Evolutionary conservation across 1,284 basidiomycete species (phyloP).

Genomic region (Salmacisia buchloeana): DNA sequence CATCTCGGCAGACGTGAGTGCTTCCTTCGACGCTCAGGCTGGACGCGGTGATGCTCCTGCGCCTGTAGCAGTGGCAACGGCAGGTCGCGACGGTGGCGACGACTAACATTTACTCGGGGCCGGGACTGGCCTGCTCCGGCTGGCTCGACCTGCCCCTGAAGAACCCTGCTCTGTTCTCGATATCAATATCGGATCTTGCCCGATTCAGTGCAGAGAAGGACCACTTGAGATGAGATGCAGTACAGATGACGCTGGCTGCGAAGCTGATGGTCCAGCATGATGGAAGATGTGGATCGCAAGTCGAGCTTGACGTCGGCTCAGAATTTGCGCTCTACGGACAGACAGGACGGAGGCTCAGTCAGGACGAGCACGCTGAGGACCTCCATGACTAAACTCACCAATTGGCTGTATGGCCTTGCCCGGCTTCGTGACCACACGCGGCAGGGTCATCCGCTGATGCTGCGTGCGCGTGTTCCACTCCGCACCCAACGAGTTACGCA

Average conservation of each 20-base stretch:
- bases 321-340: slow-evolving; percentile 4
- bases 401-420: slow-evolving; percentile 42
- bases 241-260: too few relatives aligned
- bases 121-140: too few relatives aligned
- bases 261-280: too few relatives aligned
- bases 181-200: neutral
- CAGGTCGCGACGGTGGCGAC: neutral
- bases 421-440: slow-evolving; percentile 35
- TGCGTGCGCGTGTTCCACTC: slow-evolving; percentile 92
- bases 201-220: neutral
- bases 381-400: neutral
- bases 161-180: neutral
- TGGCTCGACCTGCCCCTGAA: too few relatives aligned
- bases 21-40: neutral
- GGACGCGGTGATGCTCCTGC: neutral
- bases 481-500: slow-evolving; percentile 72
- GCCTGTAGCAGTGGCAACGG: neutral
- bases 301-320: too few relatives aligned
- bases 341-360: neutral
- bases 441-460: slow-evolving; percentile 64
- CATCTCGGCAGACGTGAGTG: too few relatives aligned
- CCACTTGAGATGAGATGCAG: neutral
- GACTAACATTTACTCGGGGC: neutral
- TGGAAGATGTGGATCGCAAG: neutral
- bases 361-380: neutral